Evolutionary conservation across 2,329 filamentous ascomycete genomes (phyloP), one percentile per base, ranked within the genome.

Genomic region (Aspergillus sp.): DNA sequence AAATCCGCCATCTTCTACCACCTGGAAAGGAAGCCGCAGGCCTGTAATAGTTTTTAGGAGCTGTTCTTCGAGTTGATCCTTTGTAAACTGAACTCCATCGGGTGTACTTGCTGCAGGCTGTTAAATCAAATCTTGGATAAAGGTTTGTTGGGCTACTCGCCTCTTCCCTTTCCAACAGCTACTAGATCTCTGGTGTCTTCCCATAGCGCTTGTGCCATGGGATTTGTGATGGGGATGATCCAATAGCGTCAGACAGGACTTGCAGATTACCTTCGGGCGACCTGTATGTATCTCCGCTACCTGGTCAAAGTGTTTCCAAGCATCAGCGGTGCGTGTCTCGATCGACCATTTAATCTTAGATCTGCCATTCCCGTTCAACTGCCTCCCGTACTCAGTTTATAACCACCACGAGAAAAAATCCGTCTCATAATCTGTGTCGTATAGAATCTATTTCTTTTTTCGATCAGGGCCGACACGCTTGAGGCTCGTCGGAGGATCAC

Each of bases 401-500:
- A 25, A 25, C 42, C 20, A 45, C 42, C 42, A 45, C 9, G 42
- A 25, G 7, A 21, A 45, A 45, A 45, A 13, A n/a, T n/a, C 42
- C 10, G 6, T 29, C 20, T 45, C 13, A 29, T 45, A n/a, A 10
- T 45, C 42, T 7, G 42, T 4, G 4, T 45, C 13, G 11, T 45
- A 45, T 45, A 45, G n/a, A 25, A 45, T 45, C 42, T 20, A 45
- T 7, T 45, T 45, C 42, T 45, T 45, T 45, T 29, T 29, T 25
- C 9, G 42, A 45, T 45, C 21, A 25, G 42, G 42, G 20, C 20
- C 42, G 19, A 45, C 21, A 5, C 42, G 42, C 20, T 29, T 45
- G n/a, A 45, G 42, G 42, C 3, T 45, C 11, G 21, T 45, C 5
- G 20, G 42, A 29, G 42, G 42, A n/a, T n/a, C n/a, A n/a, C n/a